Conservation (phyloP, 495 filamentous ascomycete species). For the Bryoglossum gracile region DNA sequence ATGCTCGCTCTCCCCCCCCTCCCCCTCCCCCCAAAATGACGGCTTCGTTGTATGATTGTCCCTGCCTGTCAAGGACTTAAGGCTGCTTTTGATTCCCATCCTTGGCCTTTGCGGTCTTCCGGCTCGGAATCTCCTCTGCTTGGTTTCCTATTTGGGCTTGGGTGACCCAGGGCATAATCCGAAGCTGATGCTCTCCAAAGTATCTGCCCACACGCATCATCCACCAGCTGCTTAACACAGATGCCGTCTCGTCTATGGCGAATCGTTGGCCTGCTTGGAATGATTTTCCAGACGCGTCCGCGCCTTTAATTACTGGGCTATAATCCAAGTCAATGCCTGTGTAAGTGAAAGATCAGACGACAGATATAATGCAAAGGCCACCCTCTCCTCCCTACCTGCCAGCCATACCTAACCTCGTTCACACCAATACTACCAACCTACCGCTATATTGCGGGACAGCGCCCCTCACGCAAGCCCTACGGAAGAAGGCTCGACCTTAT, state of each 20-base stretch:
- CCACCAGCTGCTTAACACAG: conserved; percentile 17
- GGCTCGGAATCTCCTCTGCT: conserved; percentile 15
- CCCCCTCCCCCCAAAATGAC: conserved; percentile 1
- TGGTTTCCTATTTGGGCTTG: conserved; percentile 18
- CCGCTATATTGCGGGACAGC: conserved; percentile 22
- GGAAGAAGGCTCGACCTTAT: conserved; percentile 21
- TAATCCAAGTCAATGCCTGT: conserved; percentile 20
- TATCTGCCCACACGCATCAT: conserved; percentile 9
- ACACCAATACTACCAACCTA: conserved; percentile 16
- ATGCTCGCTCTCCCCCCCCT: neutral
- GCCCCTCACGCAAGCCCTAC: conserved; percentile 25
- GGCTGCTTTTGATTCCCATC: conserved; percentile 15
- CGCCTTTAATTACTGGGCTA: conserved; percentile 24
- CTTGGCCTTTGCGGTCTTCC: conserved; percentile 1
- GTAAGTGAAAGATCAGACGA: conserved; percentile 22
- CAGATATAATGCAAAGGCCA: conserved; percentile 26
- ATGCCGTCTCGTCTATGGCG: conserved; percentile 21
- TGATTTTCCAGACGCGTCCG: conserved; percentile 17
- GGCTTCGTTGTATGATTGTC: neutral
- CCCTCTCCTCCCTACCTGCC: conserved; percentile 18
- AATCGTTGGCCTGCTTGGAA: conserved; percentile 21
- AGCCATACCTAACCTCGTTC: conserved; percentile 15
- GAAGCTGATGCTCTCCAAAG: conserved; percentile 6
- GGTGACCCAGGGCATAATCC: conserved; percentile 16
- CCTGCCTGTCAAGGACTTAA: conserved; percentile 15